A percentile compares a stretch with the other conserved stretches of the same genome.
phyloP scores from a whole-genome alignment of 2,329 filamentous ascomycete species.

The Chalaropsis ovoidea region DNA sequence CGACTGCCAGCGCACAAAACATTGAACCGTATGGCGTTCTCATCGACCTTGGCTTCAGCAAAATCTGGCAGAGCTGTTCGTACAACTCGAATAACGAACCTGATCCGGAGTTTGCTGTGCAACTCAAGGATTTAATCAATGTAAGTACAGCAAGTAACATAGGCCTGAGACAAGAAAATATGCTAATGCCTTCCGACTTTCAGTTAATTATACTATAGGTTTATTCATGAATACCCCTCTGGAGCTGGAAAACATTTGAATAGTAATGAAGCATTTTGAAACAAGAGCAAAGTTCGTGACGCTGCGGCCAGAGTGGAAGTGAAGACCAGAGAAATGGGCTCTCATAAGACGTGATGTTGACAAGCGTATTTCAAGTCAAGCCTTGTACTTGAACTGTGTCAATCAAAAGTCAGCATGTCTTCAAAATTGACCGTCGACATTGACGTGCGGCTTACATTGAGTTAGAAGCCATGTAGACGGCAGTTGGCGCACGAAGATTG shows the following conservation, averaged over 20 bases:
- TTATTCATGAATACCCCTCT: neutral
- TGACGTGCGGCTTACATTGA: too few species aligned
- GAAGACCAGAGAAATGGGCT: too few species aligned
- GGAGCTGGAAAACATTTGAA: neutral
- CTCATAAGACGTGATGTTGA: too few species aligned
- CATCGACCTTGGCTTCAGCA: conserved; percentile 55
- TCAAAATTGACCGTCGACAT: too few species aligned
- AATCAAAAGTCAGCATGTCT: too few species aligned
- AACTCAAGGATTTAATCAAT: conserved; percentile 50
- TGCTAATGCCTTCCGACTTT: neutral
- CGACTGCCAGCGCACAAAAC: conserved; percentile 40
- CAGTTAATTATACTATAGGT: neutral
- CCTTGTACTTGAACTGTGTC: too few species aligned
- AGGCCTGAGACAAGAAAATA: neutral
- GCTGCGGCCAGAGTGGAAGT: too few species aligned
- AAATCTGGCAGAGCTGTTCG: conserved; percentile 50
- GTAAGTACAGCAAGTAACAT: conserved; percentile 28
- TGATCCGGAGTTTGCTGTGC: conserved; percentile 41
- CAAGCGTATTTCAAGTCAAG: too few species aligned
- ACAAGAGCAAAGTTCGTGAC: too few species aligned
- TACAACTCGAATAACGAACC: conserved; percentile 42
- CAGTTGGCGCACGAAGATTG: too few species aligned
- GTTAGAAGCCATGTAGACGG: too few species aligned
- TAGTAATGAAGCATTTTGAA: neutral
- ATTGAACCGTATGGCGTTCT: conserved; percentile 41